Conservation (phyloP, 805 yeast species). For the Metschnikowia lochheadii region DNA sequence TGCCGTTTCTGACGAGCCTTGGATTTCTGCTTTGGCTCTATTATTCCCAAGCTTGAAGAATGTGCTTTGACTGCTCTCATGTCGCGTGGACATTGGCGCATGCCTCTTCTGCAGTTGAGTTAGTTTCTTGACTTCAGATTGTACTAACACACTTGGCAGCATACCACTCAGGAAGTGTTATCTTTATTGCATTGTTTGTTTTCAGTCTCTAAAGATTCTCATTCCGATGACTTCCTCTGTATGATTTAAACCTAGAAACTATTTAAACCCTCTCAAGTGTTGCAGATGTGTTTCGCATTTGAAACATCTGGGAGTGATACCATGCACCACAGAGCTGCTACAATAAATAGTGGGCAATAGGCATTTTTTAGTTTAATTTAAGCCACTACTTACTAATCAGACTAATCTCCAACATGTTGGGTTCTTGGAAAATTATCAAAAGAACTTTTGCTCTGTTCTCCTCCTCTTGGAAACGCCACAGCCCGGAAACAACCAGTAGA, state of each 20-base stretch:
- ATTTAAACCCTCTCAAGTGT: not conserved
- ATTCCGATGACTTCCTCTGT: not conserved
- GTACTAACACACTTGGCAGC: not conserved
- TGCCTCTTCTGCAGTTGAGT: too few species aligned
- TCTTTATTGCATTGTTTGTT: not conserved
- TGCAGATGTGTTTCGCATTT: conserved; percentile 1
- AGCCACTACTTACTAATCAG: not conserved
- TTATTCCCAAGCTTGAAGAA: not conserved
- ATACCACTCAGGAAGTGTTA: too few species aligned
- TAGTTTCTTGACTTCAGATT: not conserved
- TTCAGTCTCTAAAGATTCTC: not conserved
- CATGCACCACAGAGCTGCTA: not conserved
- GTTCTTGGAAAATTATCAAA: conserved; percentile 11
- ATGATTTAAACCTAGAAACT: too few species aligned
- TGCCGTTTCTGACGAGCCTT: not conserved
- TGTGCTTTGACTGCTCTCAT: not conserved
- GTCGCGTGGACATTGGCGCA: not conserved
- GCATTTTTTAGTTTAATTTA: not conserved
- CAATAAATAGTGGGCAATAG: not conserved
- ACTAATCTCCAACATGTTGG: not conserved
- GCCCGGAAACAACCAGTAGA: not conserved
- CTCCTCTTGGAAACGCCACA: not conserved
- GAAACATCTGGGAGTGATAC: not conserved
- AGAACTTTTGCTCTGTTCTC: conserved; percentile 10
- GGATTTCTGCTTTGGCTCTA: not conserved